phyloP scores from a whole-genome alignment of 305 asterid genomes.

The Solanum aculeatissimum region DNA sequence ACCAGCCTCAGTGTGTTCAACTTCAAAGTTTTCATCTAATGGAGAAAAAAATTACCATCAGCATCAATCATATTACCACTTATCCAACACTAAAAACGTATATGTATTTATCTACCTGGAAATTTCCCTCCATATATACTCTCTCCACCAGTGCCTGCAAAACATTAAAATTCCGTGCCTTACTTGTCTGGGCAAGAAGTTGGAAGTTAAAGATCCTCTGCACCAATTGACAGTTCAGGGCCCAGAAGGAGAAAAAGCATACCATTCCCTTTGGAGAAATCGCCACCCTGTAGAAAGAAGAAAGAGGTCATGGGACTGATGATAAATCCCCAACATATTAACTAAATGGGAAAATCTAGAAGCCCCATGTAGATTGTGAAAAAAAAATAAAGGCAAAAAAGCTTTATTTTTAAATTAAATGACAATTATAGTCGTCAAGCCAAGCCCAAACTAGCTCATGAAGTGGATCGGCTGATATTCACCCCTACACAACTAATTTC shows the following conservation, averaged over 20 bases:
- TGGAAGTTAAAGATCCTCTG: conserved; percentile 49
- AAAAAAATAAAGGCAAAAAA: not conserved
- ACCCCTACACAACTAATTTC: not conserved
- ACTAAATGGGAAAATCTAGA: not conserved
- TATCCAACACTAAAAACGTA: conserved; percentile 1
- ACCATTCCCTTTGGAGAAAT: conserved; percentile 97
- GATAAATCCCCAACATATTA: not conserved
- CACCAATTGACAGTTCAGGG: conserved; percentile 48
- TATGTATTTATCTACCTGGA: conserved; percentile 36
- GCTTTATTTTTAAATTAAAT: not conserved
- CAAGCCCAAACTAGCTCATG: not conserved
- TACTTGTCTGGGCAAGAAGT: conserved; percentile 61
- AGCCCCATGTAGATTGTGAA: not conserved
- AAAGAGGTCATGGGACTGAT: conserved; percentile 2
- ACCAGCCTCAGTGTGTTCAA: conserved; percentile 64
- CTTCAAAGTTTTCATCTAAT: conserved; percentile 86
- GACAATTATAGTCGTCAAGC: not conserved
- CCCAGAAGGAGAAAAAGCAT: conserved; percentile 47
- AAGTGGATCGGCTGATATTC: not conserved
- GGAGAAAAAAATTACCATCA: not conserved
- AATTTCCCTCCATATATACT: conserved; percentile 94
- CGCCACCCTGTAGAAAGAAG: conserved; percentile 70
- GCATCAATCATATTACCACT: not conserved
- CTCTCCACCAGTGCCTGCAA: conserved; percentile 99
- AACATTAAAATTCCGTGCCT: conserved; percentile 68